phyloP scores from a whole-genome alignment of 208 protist species.

The Wallacemonas rigidus region DNA sequence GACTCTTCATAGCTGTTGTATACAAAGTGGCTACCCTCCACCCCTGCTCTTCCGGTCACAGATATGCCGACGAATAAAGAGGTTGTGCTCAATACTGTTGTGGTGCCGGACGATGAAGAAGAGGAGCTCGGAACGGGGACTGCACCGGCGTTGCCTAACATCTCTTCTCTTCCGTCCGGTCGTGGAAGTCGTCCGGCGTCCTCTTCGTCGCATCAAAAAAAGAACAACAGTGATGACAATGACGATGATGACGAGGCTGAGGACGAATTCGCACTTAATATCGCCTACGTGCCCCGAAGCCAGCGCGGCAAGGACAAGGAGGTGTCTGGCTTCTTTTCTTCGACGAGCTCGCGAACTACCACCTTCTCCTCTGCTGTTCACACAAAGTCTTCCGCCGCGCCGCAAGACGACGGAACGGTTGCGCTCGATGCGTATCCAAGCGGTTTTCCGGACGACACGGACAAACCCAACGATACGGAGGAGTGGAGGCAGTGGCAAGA shows the following conservation, averaged over 20 bases:
- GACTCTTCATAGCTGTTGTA: not conserved
- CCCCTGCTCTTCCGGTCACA: not conserved
- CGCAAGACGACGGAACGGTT: constrained; percentile 10
- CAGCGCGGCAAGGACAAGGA: constrained; percentile 13
- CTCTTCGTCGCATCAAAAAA: not conserved
- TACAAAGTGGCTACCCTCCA: not conserved
- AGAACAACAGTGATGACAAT: not conserved
- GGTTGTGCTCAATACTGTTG: constrained; percentile 26
- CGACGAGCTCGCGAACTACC: constrained; percentile 1
- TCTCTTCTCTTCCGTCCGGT: not conserved
- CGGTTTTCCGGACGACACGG: constrained; percentile 66
- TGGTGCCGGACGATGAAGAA: constrained; percentile 48
- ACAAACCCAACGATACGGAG: constrained; percentile 49
- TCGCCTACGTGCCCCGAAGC: constrained; percentile 43
- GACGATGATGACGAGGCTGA: constrained; percentile 20
- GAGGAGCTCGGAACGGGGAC: constrained; percentile 30
- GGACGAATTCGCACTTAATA: constrained; percentile 45
- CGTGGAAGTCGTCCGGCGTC: not conserved
- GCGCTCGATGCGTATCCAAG: constrained; percentile 21
- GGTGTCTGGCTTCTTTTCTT: constrained; percentile 6
- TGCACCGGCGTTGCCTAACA: not conserved
- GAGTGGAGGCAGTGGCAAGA: constrained; percentile 57
- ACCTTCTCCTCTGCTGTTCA: not conserved
- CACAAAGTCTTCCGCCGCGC: not conserved
- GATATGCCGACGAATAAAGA: constrained; percentile 15